Conservation (phyloP, 129 eudicot species). For the Flaveria robusta region DNA sequence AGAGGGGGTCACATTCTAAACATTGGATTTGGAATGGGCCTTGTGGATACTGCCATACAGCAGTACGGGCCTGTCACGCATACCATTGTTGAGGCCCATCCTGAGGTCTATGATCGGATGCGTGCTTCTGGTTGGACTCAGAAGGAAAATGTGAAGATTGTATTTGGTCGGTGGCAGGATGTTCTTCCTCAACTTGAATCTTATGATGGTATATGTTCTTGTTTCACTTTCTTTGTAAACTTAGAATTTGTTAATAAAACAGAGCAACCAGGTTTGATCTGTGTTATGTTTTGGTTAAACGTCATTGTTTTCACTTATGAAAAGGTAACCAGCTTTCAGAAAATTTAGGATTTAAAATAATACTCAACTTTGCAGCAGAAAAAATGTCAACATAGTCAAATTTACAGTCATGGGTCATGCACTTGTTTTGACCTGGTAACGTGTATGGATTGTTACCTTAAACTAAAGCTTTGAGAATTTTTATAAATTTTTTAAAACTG, state of each 20-base stretch:
- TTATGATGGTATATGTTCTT: slow-evolving; percentile 62
- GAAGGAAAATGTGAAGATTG: slow-evolving; percentile 72
- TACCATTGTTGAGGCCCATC: slow-evolving; percentile 95
- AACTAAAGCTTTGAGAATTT: neutral
- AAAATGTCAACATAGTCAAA: too few relatives aligned
- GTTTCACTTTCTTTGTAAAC: neutral
- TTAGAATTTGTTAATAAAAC: neutral
- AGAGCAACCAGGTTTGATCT: neutral
- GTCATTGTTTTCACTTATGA: neutral
- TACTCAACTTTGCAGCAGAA: too few relatives aligned
- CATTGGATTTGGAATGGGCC: slow-evolving; percentile 98
- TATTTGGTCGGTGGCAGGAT: slow-evolving; percentile 97
- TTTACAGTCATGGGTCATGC: too few relatives aligned
- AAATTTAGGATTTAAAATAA: neutral
- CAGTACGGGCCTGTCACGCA: slow-evolving; percentile 65
- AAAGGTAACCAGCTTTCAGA: neutral
- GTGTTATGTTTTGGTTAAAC: neutral
- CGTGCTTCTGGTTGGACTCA: slow-evolving; percentile 76
- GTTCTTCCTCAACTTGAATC: slow-evolving; percentile 77
- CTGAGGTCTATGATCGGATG: slow-evolving; percentile 83
- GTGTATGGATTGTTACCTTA: neutral
- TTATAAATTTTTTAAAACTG: neutral
- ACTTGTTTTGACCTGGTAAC: too few relatives aligned
- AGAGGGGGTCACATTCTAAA: slow-evolving; percentile 76
- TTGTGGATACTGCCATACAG: slow-evolving; percentile 90